Base-by-base conservation (phyloP, 495 filamentous ascomycete genomes). In the Trichoderma gamsii region DNA sequence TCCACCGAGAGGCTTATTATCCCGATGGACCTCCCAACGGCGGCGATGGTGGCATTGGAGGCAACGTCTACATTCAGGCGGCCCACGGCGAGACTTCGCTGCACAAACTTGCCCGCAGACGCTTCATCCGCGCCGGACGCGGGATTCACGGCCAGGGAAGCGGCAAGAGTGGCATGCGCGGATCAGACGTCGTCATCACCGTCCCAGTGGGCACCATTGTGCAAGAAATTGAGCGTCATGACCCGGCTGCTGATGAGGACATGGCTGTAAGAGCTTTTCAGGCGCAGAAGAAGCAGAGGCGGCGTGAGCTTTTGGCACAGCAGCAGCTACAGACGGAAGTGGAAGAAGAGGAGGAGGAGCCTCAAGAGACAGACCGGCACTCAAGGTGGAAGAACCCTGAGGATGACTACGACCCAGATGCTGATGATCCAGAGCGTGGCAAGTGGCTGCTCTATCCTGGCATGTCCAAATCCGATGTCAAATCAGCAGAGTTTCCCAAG, bases 171-270 rank as follows among this genome's bases (percentile, higher is more conserved):
- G 95, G 95, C 2, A 85, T 87, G 73, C 84, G 92, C 66, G 95
- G 95, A 25, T 87, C 92, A 0, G 95, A 99, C 78, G 75, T 98
- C 2, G 79, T 98, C 66, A 86, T 99, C 56, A 87, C 90, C 44
- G 95, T 99, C 8, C 95, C 96, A 0, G 90, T 98, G 11, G 95
- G 95, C 16, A 98, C 95, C 0, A 88, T 98, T 13, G 83, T 99
- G 3, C 84, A 90, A 23, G 95, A 99, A 76, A 79, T 97, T 13
- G 83, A 83, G 64, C 84, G 95, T 27, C 79, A 86, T 64, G 93
- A 98, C 77, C 93, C 92, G 3, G 80, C 90, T 21, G 84, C 83
- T 44, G 90, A 92, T 67, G 90, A 89, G 68, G 78, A 80, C 63
- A 59, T 75, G 72, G 69, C 71, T 59, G 79, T 77, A 66, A 77